These are phyloP conservation scores for Camelina laxa DNA, from an alignment of 345 rosid genomes.

Conservation along the genomic window DNA sequence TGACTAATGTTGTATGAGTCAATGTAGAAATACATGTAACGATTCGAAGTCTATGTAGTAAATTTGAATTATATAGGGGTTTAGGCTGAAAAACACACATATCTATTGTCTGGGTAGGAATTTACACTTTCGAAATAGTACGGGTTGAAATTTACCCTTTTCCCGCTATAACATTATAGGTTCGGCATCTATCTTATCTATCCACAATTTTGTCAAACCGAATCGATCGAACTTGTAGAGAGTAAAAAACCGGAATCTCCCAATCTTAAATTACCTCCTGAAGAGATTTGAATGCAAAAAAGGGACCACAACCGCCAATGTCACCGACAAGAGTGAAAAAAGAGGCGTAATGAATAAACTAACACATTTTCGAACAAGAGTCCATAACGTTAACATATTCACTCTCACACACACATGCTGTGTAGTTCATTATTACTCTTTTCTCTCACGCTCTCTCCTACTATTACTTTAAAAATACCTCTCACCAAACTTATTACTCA, in stretches of 20 bases:
- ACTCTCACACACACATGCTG: conserved; percentile 40
- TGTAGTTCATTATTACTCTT: conserved; percentile 35
- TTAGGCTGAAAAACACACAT: no score
- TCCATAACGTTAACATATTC: conserved; percentile 44
- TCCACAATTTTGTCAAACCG: not conserved
- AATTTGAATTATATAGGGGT: no score
- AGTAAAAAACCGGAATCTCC: conserved; percentile 1
- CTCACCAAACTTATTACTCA: conserved; percentile 7
- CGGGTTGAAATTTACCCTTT: no score
- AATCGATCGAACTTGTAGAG: not conserved
- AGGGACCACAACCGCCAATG: conserved; percentile 43
- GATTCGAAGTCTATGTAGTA: no score
- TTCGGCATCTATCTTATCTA: not conserved
- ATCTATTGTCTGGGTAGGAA: no score
- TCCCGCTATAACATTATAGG: no score
- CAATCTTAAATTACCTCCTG: conserved; percentile 22
- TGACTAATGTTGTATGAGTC: no score
- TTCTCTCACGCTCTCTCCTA: conserved; percentile 28
- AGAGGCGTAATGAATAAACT: conserved; percentile 38
- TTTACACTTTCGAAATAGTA: no score
- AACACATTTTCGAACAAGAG: conserved; percentile 42
- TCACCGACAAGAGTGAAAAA: conserved; percentile 43
- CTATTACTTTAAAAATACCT: conserved; percentile 22
- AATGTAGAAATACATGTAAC: no score
- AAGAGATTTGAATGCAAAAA: conserved; percentile 34